These are phyloP conservation scores for Fagopyrum esculentum DNA, from an alignment of 148 eudicot species.

Conservation along the genomic window DNA sequence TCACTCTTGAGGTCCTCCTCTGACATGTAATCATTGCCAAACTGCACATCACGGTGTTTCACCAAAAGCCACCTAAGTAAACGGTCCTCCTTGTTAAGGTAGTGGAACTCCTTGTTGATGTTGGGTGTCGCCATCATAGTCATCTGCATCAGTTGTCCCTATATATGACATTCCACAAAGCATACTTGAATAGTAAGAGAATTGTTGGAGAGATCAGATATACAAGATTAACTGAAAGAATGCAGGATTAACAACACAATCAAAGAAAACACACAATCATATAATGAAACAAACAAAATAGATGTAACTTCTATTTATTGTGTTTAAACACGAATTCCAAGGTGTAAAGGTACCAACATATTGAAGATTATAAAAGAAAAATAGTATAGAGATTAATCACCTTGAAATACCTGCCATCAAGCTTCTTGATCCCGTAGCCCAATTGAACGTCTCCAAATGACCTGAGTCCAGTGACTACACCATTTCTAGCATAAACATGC, in stretches of 20 bases:
- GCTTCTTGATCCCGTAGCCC: conserved; percentile 94
- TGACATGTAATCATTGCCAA: conserved; percentile 22
- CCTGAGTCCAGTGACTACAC: conserved; percentile 68
- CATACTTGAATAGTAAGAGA: too few relatives aligned
- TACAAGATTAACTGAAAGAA: background rate
- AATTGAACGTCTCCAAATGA: conserved; percentile 55
- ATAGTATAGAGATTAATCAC: conserved; percentile 18
- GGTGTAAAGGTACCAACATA: background rate
- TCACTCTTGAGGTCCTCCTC: conserved; percentile 32
- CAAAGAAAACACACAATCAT: background rate
- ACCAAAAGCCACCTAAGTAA: conserved; percentile 83
- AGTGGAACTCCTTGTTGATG: conserved; percentile 74
- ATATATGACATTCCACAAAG: conserved; percentile 4
- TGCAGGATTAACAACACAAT: background rate
- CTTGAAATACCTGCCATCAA: conserved; percentile 84
- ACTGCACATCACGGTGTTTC: conserved; percentile 56
- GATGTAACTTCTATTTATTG: background rate
- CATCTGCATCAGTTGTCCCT: conserved; percentile 91
- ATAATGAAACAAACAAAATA: background rate
- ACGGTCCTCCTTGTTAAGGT: conserved; percentile 91
- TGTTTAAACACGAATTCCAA: background rate
- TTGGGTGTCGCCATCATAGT: conserved; percentile 94
- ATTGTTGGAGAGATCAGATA: too few relatives aligned
- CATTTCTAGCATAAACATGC: conserved; percentile 71
- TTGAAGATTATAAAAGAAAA: background rate